Base-by-base conservation (phyloP, 176 grass and related monocot genomes). In the Ensete glaucum region DNA sequence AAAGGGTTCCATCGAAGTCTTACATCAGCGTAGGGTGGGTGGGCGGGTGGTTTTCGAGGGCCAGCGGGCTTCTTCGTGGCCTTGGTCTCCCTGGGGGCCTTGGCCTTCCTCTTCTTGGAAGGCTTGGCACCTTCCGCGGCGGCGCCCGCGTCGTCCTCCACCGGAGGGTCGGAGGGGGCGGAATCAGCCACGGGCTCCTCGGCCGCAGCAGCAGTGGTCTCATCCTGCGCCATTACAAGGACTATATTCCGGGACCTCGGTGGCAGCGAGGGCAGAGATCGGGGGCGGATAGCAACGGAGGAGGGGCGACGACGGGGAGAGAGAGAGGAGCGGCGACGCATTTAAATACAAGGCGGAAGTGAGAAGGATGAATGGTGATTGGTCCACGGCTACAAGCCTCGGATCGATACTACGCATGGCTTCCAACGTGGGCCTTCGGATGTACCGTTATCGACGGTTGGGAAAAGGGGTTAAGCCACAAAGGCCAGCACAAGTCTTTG, bases 21-120 rank as follows among this genome's bases (percentile, higher is more conserved):
- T 58, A 98, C 94, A 90, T 88, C 88, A n/a, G 85, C 77, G 57
- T 98, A 98, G 2, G 94, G 78, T 8, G 90, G 94, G 53, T 98
- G 94, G 1, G 82, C 59, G 26, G 80, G 53, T 19, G 62, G 57
- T 52, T 88, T 87, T 27, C 20, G 71, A 0, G 56, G 14, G 0
- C 9, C 77, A 1, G 78, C 68, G 19, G 77, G 19, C 80, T 90
- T 92, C 83, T 82, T 90, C 2, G 1, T 8, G 57, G 57, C 57
- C 74, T 80, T 80, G n/a, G 4, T 17, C 3, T 82, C 85, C 85
- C 92, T 96, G 50, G 81, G 55, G 26, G 72, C 22, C 20, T 54
- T 56, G 20, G 86, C 79, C 84, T 92, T 88, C 1, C 90, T 90
- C 11, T 75, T 54, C 8, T 84, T 76, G 0, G 1, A 52, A 63